Evolutionary conservation across 306 rosid genomes (phyloP).

Genomic region (Malus sylvestris): DNA sequence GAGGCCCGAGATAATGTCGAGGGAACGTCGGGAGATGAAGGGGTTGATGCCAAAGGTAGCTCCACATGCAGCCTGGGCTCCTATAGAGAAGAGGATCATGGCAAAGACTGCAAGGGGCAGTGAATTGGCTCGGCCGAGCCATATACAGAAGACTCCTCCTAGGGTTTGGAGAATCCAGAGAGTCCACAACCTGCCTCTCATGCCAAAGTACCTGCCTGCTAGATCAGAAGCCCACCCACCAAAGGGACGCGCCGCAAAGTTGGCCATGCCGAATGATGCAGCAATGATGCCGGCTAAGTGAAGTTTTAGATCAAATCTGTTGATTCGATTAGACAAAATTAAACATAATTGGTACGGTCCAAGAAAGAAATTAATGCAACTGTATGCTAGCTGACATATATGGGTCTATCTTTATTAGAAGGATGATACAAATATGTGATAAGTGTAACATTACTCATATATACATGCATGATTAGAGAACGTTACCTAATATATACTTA

Average conservation of each 20-base stretch:
- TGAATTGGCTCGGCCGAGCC: constrained; percentile 69
- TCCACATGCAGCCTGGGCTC: constrained; percentile 95
- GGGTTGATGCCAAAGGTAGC: constrained; percentile 84
- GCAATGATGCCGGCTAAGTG: constrained; percentile 87
- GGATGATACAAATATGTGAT: no score
- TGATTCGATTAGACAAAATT: not conserved
- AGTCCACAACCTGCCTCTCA: constrained; percentile 81
- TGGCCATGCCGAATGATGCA: constrained; percentile 91
- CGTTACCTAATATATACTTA: no score
- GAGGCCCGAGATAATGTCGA: constrained; percentile 68
- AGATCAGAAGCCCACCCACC: constrained; percentile 67
- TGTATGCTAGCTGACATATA: no score
- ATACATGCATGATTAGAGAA: no score
- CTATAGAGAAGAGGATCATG: constrained; percentile 83
- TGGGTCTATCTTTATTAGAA: no score
- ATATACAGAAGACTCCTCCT: constrained; percentile 78
- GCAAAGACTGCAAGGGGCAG: constrained; percentile 53
- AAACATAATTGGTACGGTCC: not conserved
- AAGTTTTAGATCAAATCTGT: constrained; percentile 55
- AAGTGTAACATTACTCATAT: no score
- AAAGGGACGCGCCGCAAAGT: constrained; percentile 67
- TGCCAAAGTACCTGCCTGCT: constrained; percentile 59
- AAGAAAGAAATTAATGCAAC: not conserved
- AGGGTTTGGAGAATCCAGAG: constrained; percentile 74
- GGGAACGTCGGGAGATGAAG: constrained; percentile 69